A percentile compares a stretch with the other conserved stretches of the same genome.
phyloP scores from a whole-genome alignment of 129 eudicot species.

The Artemisia argyi region DNA sequence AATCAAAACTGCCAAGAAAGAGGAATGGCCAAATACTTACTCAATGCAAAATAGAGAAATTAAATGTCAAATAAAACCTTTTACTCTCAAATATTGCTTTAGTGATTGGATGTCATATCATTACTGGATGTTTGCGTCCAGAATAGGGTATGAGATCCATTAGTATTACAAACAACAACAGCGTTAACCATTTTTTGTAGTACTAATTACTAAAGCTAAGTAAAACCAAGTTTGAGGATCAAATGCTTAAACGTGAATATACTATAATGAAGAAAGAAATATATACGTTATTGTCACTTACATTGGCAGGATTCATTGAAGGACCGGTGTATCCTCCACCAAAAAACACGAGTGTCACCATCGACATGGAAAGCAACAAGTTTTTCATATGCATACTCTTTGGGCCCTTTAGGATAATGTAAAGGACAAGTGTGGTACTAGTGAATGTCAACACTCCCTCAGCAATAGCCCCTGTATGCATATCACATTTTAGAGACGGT shows the following conservation, averaged over 20 bases:
- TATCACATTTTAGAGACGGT: constrained; percentile 69
- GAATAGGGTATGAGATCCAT: not conserved
- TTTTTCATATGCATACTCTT: constrained; percentile 58
- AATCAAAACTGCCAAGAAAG: not conserved
- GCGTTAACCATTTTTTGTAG: not conserved
- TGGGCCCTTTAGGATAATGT: constrained; percentile 60
- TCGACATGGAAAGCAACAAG: constrained; percentile 65
- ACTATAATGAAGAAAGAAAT: not conserved
- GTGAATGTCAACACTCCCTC: constrained; percentile 68
- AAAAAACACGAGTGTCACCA: constrained; percentile 50
- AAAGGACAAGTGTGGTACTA: constrained; percentile 54
- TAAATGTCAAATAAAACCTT: not conserved
- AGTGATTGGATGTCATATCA: too few relatives aligned
- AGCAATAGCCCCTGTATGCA: constrained; percentile 77
- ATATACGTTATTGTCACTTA: constrained; percentile 30
- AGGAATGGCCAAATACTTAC: not conserved
- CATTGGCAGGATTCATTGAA: constrained; percentile 53
- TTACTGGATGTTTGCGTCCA: not conserved
- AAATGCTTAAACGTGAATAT: not conserved
- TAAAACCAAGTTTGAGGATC: not conserved
- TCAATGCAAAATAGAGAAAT: not conserved
- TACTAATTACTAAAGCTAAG: not conserved
- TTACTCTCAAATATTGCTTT: not conserved
- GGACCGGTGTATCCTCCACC: constrained; percentile 54
- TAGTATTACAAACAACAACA: not conserved